Base-by-base conservation (phyloP, 2,329 filamentous ascomycete genomes). In the Fusarium citri region DNA sequence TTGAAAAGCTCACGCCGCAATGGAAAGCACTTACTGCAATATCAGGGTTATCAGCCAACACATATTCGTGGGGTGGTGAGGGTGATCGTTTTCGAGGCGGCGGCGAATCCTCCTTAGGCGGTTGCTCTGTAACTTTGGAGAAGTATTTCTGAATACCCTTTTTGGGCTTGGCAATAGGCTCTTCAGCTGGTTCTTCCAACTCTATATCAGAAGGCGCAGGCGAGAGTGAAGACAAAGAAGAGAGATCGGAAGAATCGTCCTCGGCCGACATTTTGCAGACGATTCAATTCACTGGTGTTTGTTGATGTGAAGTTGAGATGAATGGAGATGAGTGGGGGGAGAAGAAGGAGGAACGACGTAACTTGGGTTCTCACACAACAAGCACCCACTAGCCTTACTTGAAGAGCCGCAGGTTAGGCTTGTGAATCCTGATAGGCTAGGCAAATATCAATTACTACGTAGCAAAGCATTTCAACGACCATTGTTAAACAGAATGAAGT, bases 31-130 rank as follows among this genome's bases (percentile, higher is more conserved):
- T 82, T 87, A 98, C 94, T 74, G 95, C 92, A 83, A 98, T 94
- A 78, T 96, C 92, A 68, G 92, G 88, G 80, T 97, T 97, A 79
- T 98, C 95, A 67, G 93, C 94, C 59, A 98, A 85, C 28, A 94
- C 91, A 80, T 92, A 93, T 85, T 97, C 94, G 80, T 98, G 95
- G 11, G 93, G 91, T 73, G 95, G 95, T 72, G 94, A 98, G 22
- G 94, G 91, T 61, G 92, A 90, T 78, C 95, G 87, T 85, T 96
- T 97, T 76, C 88, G 89, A 76, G 89, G 85, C 61, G 89, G 89
- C 68, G 91, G 89, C 73, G 89, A 88, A 56, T 85, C 82, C 75
- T 89, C 86, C 80, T 86, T 87, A 75, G 86, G 81, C 66, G 86
- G 76, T 67, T 80, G 75, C 73, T 85, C 82, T 74, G 84, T 83